These are phyloP conservation scores for Mycena albidolilacea DNA, from an alignment of 768 basidiomycete genomes.

Conservation along the genomic window DNA sequence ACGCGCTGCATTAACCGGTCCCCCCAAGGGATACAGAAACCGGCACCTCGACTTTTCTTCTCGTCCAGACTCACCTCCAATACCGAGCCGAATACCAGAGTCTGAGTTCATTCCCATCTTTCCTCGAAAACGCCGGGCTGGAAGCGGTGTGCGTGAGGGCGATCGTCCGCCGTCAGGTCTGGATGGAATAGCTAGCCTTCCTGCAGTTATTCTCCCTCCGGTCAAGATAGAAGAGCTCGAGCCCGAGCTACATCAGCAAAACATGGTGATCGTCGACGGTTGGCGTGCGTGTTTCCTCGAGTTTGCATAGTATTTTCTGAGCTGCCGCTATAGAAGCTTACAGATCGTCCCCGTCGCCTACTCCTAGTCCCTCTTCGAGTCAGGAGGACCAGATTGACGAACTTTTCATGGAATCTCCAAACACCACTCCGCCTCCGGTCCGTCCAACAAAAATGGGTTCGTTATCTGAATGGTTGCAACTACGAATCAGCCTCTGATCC, in stretches of 20 bases:
- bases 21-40: constrained; percentile 35
- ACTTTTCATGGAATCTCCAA: constrained; percentile 66
- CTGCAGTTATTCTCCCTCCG: constrained; percentile 45
- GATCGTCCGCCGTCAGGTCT: constrained; percentile 34
- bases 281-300: constrained; percentile 64
- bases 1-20: constrained; percentile 37
- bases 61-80: constrained; percentile 43
- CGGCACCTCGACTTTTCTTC: constrained; percentile 44
- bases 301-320: constrained; percentile 2
- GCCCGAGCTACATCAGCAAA: constrained; percentile 60
- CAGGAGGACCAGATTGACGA: constrained; percentile 68
- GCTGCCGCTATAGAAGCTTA: constrained; percentile 51
- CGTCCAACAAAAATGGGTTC: constrained; percentile 66
- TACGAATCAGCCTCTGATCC: constrained; percentile 8
- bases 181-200: constrained; percentile 45
- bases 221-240: constrained; percentile 56
- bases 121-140: constrained; percentile 54
- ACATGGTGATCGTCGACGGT: constrained; percentile 74
- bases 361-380: constrained; percentile 56
- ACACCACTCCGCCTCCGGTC: constrained; percentile 56
- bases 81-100: constrained; percentile 46
- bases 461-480: constrained; percentile 27
- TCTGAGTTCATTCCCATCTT: constrained; percentile 49
- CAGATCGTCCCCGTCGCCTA: constrained; percentile 59
- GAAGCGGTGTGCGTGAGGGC: constrained; percentile 35